Evolutionary conservation across 2,329 filamentous ascomycete genomes (phyloP), one percentile per base, ranked within the genome.

Genomic region (Aureobasidium subglaciale): DNA sequence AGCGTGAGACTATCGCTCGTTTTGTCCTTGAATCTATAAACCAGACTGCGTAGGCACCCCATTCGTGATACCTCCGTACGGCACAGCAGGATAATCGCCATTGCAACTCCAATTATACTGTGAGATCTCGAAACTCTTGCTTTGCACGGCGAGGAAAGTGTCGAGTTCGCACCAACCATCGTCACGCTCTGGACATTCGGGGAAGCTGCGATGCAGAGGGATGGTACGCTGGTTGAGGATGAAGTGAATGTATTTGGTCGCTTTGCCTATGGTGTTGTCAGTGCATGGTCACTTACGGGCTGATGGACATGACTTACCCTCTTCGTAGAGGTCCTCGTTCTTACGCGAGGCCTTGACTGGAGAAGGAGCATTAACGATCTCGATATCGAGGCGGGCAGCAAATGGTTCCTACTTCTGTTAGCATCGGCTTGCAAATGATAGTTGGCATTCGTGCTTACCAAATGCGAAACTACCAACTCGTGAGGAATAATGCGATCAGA

Each of bases 141-240:
- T 75, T 70, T 86, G 82, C 5, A 83, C 73, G 58, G 79, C 68
- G 40, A 90, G 64, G 63, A 90, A 90, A 0, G 83, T 83, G 3
- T 77, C 76, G 46, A 90, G 67, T 65, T 90, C 86, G 65, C 87
- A 90, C 86, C 87, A 90, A 0, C 87, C 87, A 67, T 90, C 87
- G 40, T 83, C 78, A 4, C 87, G 72, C 10, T 76, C 65, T 1
- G 80, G 85, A 62, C 87, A 90, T 57, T 83, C 79, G 1, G 78
- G 69, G 59, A 88, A 84, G 63, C 83, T 88, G 58, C 69, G 69
- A 6, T 86, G 84, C 0, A 90, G 72, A 1, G 87, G 87, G 1
- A 90, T 64, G 0, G 86, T 90, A 27, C 87, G 76, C 70, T 89
- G 86, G 67, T 89, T 61, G 18, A 59, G 55, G 24, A 59, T 56